Evolutionary conservation across 805 yeast species (phyloP).

Genomic region (Candida hungchunana): DNA sequence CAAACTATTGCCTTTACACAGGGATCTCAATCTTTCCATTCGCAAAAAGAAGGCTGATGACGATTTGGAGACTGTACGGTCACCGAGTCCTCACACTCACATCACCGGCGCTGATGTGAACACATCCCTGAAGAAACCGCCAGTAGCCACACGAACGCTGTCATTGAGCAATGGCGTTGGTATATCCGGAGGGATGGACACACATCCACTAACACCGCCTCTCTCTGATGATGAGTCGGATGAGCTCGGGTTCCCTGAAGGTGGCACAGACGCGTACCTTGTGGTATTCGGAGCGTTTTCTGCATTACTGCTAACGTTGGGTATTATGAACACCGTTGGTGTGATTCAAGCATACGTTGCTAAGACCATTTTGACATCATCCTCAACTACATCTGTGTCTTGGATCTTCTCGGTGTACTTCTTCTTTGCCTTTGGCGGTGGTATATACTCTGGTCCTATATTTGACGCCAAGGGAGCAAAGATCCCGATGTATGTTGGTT

Average conservation of each 20-base stretch:
- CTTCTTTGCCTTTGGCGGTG: conserved; percentile 27
- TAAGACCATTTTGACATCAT: conserved; percentile 42
- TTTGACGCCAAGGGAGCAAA: conserved; percentile 59
- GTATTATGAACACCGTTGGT: conserved; percentile 62
- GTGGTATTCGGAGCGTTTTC: conserved; percentile 42
- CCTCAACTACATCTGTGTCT: conserved; percentile 47
- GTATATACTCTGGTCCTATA: conserved; percentile 40
- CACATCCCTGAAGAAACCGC: no score
- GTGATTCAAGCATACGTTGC: conserved; percentile 63
- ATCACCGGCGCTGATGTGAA: no score
- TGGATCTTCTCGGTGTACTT: conserved; percentile 55
- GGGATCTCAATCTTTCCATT: no score
- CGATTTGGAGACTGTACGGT: no score
- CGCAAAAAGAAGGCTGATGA: no score
- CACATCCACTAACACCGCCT: neutral
- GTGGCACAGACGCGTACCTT: conserved; percentile 37
- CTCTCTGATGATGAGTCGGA: conserved; percentile 1
- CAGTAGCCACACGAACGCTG: no score
- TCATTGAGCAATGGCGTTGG: no score
- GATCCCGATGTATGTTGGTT: conserved; percentile 41
- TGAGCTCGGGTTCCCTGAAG: conserved; percentile 42
- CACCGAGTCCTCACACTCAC: no score
- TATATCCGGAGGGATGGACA: no score
- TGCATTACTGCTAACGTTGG: conserved; percentile 51
- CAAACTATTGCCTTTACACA: no score